Evolutionary conservation across 192 early-diverging fungal genomes (phyloP).

Genomic region (Umbelopsis vinacea): DNA sequence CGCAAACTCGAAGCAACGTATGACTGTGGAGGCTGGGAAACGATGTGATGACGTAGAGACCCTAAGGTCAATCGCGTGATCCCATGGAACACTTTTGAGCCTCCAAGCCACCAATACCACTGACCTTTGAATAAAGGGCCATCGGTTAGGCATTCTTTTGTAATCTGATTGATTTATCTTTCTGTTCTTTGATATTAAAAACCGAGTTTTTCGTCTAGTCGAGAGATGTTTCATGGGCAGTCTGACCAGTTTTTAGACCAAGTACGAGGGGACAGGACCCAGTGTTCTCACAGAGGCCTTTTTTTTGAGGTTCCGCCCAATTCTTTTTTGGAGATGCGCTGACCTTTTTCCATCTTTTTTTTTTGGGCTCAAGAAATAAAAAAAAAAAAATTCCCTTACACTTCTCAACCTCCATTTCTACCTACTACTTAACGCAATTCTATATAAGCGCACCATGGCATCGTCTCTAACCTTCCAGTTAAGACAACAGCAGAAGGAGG

Average conservation of each 20-base stretch:
- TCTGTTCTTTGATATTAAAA: neutral
- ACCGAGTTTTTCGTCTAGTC: neutral
- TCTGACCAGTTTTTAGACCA: neutral
- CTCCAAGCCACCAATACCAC: constrained; percentile 6
- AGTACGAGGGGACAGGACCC: neutral
- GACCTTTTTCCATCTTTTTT: constrained; percentile 29
- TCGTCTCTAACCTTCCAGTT: constrained; percentile 35
- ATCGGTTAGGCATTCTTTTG: neutral
- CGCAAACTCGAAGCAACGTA: constrained; percentile 87
- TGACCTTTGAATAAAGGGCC: neutral
- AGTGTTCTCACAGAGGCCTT: neutral
- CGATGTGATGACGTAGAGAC: constrained; percentile 22
- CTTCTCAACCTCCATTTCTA: neutral
- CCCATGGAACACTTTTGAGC: neutral
- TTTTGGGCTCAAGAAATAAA: constrained; percentile 3
- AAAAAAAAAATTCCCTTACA: constrained; percentile 5
- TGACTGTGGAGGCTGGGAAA: constrained; percentile 86
- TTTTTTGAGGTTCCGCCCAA: constrained; percentile 21
- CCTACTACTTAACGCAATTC: neutral
- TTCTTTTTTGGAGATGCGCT: constrained; percentile 22
- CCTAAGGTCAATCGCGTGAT: constrained; percentile 12
- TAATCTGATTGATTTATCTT: neutral
- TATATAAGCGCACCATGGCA: constrained; percentile 16
- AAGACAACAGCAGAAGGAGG: constrained; percentile 19
- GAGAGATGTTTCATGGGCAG: neutral